Percentiles rank a stretch among this genome's conserved stretches.
These are phyloP conservation scores for Cryomyces antarcticus DNA, from an alignment of 495 filamentous ascomycete species.

Conservation along the genomic window DNA sequence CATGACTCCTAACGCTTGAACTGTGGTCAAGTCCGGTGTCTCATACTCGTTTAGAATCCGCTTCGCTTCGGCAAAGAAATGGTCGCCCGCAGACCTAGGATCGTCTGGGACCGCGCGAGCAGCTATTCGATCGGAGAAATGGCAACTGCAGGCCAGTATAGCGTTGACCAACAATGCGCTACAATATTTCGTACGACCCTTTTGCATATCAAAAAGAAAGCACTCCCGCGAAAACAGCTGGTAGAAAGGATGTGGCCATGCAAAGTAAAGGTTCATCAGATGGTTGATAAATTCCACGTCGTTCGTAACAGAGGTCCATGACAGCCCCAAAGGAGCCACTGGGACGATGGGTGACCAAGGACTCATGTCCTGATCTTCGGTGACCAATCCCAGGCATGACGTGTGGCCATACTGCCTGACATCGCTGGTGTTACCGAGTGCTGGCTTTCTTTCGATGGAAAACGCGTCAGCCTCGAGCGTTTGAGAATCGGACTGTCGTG, in stretches of 20 bases:
- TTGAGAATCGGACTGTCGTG: no score
- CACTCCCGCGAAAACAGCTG: background rate
- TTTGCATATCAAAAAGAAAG: background rate
- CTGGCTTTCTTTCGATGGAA: background rate
- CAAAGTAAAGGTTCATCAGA: background rate
- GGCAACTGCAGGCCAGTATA: conserved; percentile 42
- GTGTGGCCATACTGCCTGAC: no score
- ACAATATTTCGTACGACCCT: background rate
- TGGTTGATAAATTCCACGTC: background rate
- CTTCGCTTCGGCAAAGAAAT: conserved; percentile 51
- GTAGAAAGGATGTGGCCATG: background rate
- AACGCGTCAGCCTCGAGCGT: conserved; percentile 1
- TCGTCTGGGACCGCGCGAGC: conserved; percentile 41
- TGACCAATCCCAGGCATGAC: background rate
- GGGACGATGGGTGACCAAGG: conserved; percentile 1
- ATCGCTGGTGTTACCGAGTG: no score
- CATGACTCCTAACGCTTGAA: conserved; percentile 65
- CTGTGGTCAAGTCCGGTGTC: conserved; percentile 43
- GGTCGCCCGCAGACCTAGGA: conserved; percentile 42
- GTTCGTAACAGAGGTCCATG: background rate
- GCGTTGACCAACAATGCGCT: background rate
- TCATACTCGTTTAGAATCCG: conserved; percentile 37
- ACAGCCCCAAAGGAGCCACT: background rate
- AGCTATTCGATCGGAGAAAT: conserved; percentile 44
- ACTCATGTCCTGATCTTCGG: background rate